These are phyloP conservation scores for Austropuccinia psidii DNA, from an alignment of 1,284 basidiomycete species.

Conservation along the genomic window DNA sequence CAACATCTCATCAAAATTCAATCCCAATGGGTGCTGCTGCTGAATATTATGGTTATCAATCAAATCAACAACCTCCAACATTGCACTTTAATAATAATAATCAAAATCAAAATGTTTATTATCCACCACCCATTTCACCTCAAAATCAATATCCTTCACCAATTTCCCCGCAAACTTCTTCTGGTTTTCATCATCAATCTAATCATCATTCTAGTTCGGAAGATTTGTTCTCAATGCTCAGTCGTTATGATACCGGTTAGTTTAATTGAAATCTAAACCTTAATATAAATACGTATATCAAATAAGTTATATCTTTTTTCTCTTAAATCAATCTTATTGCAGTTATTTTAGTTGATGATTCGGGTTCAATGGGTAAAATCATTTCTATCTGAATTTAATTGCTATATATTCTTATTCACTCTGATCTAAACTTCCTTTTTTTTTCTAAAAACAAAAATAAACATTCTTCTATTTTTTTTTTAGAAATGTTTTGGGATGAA, in stretches of 20 bases:
- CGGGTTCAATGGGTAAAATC: constrained; percentile 38
- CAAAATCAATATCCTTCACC: too few species aligned
- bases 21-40: too few species aligned
- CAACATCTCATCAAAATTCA: too few species aligned
- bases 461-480: too few species aligned
- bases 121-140: too few species aligned
- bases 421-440: neutral
- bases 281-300: neutral
- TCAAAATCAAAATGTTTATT: too few species aligned
- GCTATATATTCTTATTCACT: neutral
- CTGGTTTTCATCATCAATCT: too few species aligned
- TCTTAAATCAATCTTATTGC: neutral
- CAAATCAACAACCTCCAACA: too few species aligned
- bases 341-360: constrained; percentile 40
- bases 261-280: neutral
- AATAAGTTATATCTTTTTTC: neutral
- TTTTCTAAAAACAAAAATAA: too few species aligned
- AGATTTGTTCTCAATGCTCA: constrained; percentile 39
- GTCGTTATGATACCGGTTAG: constrained; percentile 39
- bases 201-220: constrained; percentile 36
- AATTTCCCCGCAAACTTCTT: too few species aligned
- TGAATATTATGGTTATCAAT: neutral
- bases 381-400: neutral
- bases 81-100: too few species aligned
- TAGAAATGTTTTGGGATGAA: constrained; percentile 43